A percentile compares a stretch with the other conserved stretches of the same genome.
Evolutionary conservation across 192 early-diverging fungal genomes (phyloP).

Genomic region (Coemansia sp.): DNA sequence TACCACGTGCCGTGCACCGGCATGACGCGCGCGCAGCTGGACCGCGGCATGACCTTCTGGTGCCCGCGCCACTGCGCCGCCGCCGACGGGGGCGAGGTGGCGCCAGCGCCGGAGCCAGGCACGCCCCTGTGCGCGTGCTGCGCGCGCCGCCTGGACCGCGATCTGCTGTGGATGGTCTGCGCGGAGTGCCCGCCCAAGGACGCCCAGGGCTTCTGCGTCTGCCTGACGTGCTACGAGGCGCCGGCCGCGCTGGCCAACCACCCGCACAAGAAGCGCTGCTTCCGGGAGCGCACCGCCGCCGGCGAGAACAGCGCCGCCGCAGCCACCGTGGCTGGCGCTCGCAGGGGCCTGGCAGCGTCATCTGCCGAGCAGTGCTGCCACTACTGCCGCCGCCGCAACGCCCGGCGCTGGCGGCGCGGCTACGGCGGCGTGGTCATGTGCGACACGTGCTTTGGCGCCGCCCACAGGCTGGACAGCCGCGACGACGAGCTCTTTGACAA

Average conservation of each 20-base stretch:
- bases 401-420: constrained; percentile 53
- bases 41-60: constrained; percentile 86
- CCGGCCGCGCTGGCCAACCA: constrained; percentile 44
- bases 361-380: constrained; percentile 29
- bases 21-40: constrained; percentile 70
- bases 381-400: constrained; percentile 43
- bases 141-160: constrained; percentile 20
- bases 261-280: constrained; percentile 57
- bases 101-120: constrained; percentile 18
- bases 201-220: constrained; percentile 31
- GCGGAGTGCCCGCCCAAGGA: constrained; percentile 42
- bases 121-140: constrained; percentile 52
- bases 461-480: constrained; percentile 32
- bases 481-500: constrained; percentile 34
- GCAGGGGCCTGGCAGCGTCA: background rate
- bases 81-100: background rate
- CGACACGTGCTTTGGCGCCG: constrained; percentile 49
- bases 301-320: too few species aligned
- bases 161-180: constrained; percentile 55
- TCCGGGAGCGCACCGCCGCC: constrained; percentile 53
- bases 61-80: constrained; percentile 66
- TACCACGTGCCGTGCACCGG: constrained; percentile 84
- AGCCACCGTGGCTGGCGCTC: background rate
- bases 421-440: constrained; percentile 57
- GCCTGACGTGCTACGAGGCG: constrained; percentile 52